Conservation (phyloP, 352 stramenopile species). For the Phytophthora pseudosyringae region DNA sequence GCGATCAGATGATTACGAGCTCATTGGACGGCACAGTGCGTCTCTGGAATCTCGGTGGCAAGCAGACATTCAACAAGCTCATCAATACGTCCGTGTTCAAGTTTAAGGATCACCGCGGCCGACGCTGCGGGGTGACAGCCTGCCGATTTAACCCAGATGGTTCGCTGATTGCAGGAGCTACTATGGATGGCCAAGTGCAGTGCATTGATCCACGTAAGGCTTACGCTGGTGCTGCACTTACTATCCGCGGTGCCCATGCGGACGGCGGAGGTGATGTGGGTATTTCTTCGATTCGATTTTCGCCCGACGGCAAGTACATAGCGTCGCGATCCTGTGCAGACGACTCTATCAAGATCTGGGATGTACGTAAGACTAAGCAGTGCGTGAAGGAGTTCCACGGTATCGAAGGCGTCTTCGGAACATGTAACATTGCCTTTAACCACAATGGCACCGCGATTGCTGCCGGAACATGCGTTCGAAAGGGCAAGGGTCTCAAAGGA, state of each 20-base stretch:
- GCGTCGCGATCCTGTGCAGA: conserved; percentile 78
- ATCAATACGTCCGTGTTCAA: conserved; percentile 86
- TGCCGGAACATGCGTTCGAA: conserved; percentile 75
- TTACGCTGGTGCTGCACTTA: conserved; percentile 67
- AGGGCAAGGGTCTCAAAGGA: conserved; percentile 56
- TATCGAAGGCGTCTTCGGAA: conserved; percentile 77
- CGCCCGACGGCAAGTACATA: conserved; percentile 63
- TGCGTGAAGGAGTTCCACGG: conserved; percentile 66
- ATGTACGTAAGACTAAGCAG: conserved; percentile 66
- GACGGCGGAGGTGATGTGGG: conserved; percentile 72
- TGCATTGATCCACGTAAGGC: conserved; percentile 77
- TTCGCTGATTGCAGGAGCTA: conserved; percentile 62
- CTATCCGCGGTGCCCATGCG: conserved; percentile 73
- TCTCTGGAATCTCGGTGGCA: conserved; percentile 74
- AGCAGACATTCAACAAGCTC: conserved; percentile 78
- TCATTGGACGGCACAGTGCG: conserved; percentile 84
- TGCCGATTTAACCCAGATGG: conserved; percentile 77
- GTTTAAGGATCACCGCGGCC: conserved; percentile 79
- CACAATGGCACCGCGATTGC: conserved; percentile 69
- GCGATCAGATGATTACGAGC: conserved; percentile 83
- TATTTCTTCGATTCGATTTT: conserved; percentile 81
- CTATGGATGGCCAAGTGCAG: conserved; percentile 82
- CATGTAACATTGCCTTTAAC: conserved; percentile 86
- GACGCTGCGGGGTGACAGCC: conserved; percentile 73
- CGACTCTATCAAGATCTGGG: conserved; percentile 86